Base-by-base conservation (phyloP, 495 filamentous ascomycete species). In the Glarea lozoyensis region DNA sequence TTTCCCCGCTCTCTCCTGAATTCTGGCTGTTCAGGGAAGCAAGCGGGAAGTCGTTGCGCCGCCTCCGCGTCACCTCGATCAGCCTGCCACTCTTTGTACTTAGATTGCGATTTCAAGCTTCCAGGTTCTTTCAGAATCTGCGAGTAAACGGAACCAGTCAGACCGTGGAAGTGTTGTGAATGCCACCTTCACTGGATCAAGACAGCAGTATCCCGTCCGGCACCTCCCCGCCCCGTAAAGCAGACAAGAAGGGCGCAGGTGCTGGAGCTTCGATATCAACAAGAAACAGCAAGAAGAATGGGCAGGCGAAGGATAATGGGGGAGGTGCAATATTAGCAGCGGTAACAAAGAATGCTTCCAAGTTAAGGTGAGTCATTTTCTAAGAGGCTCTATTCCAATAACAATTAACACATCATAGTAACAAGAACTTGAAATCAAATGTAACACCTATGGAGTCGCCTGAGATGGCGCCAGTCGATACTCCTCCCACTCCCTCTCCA, bases 241-340 rank as follows among this genome's bases (percentile, higher is more conserved):
- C 45, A 43, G 41, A 36, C 46, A 46, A 65, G 59, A 71, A 66
- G 52, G 51, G 50, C 15, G 22, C 44, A 27, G 39, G 35, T 13
- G 59, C 64, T 50, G 50, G 42, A 46, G 32, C 46, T 23, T 47
- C 46, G 20, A 27, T 49, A 19, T 27, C 54, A 13, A 42, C 44
- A 22, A 57, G 50, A 37, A 43, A 41, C 25, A 47, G 42, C 19
- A 52, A 43, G 38, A 54, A 57, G 43, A 51, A 57, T 45, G 49
- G 49, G 47, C 54, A 49, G 37, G 50, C 49, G 43, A 58, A 52
- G 48, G 48, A 55, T 39, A 42, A 12, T 15, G 42, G 33, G 13
- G 51, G 45, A 15, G 40, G 49, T 17, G 49, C 46, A 11, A 46
- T 56, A 19, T 13, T 52, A 30, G 43, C 48, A 33, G 45, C 55